Percentiles rank a stretch among this genome's conserved stretches.
phyloP scores from a whole-genome alignment of 257 asterid species.

The Perilla frutescens region DNA sequence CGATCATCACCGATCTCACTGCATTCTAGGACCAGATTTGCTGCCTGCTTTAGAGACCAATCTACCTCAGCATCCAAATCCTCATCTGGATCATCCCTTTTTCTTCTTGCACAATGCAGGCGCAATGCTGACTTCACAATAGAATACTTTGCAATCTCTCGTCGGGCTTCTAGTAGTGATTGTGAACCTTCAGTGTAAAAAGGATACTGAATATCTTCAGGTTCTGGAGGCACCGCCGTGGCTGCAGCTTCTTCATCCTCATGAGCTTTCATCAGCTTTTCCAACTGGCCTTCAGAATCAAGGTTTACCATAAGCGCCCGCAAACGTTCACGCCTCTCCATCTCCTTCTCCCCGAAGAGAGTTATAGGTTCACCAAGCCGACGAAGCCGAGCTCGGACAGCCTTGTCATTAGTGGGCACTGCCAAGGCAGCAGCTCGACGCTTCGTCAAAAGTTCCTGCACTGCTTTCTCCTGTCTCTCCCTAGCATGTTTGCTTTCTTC shows the following conservation, averaged over 20 bases:
- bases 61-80: conserved; percentile 94
- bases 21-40: conserved; percentile 61
- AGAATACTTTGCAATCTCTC: conserved; percentile 78
- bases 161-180: conserved; percentile 67
- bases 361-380: conserved; percentile 95
- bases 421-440: conserved; percentile 93
- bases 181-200: conserved; percentile 90
- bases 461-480: conserved; percentile 90
- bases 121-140: conserved; percentile 79
- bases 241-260: conserved; percentile 89
- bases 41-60: conserved; percentile 81
- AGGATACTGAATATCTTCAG: conserved; percentile 82
- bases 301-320: conserved; percentile 81
- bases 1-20: conserved; percentile 94
- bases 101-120: conserved; percentile 82
- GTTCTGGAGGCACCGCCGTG: conserved; percentile 50
- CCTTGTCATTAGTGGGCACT: conserved; percentile 89
- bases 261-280: conserved; percentile 89
- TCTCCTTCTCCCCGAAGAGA: conserved; percentile 90
- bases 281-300: conserved; percentile 88
- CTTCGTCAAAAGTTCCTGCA: conserved; percentile 85
- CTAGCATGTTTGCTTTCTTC: conserved; percentile 68
- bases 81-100: conserved; percentile 93
- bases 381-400: conserved; percentile 84
- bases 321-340: conserved; percentile 96